Evolutionary conservation across 495 filamentous ascomycete genomes (phyloP), one percentile per base, ranked within the genome.

Genomic region (Thozetella sp.): DNA sequence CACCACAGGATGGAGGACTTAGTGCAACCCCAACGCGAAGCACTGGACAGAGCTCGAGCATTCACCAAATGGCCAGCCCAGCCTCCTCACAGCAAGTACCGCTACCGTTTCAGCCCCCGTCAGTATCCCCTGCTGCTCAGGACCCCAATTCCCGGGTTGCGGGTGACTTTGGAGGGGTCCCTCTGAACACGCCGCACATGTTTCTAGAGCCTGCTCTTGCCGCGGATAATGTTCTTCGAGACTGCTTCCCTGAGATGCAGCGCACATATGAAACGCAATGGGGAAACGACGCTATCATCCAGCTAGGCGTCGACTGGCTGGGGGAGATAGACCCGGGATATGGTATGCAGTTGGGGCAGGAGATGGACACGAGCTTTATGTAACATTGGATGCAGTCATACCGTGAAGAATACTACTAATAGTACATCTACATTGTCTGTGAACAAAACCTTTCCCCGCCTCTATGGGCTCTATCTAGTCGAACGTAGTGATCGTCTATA

Each of bases 261-360:
- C 55, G 57, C 10, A 59, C 64, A 19, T 58, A 68, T 26, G 30
- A 37, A 11, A 45, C 26, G 17, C 25, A 51, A 3, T 63, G 30
- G 56, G 62, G 56, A 1, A 57, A 63, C 2, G 67, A 65, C 45
- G 65, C 67, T 13, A 59, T 70, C 2, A 54, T 56, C 27, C 62
- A 70, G 40, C 53, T 70, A 6, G 62, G 58, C 12, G 63, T 65
- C 10, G 67, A 70, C 30, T 70, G 67, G 67, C 55, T 68, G 1
- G 63, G 60, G 50, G 57, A 70, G 51, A 70, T 70, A 37, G 67
- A 62, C 26, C 55, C 54, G 4, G 60, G 62, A 26, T 23, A 46
- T 27, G 24, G 19, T 20, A 46, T 60, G 12, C 30, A 48, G 56
- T 56, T 25, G 17, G 3, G 17, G 13, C 13, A 22, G 34, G 10